These are phyloP conservation scores for Ascocoryne sarcoides DNA, from an alignment of 2,329 filamentous ascomycete species.

Conservation along the genomic window DNA sequence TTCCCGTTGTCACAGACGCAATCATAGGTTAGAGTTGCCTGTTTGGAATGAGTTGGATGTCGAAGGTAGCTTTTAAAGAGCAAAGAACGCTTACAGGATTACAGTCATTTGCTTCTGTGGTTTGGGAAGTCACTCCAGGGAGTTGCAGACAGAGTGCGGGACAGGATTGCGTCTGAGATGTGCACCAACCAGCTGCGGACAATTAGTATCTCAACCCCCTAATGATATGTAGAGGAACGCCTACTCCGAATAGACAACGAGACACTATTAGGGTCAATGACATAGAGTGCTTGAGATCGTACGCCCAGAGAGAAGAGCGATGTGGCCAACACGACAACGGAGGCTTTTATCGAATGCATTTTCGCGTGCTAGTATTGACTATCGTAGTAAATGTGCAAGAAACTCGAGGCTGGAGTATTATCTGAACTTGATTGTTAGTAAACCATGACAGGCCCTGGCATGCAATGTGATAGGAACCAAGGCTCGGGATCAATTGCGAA, in stretches of 20 bases:
- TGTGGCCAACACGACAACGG: conserved; percentile 37
- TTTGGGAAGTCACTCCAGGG: conserved; percentile 31
- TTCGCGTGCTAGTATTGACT: conserved; percentile 1
- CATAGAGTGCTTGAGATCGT: conserved; percentile 45
- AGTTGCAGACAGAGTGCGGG: conserved; percentile 64
- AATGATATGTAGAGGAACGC: no score
- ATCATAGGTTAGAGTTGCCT: conserved; percentile 55
- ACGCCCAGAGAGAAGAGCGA: conserved; percentile 36
- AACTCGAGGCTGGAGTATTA: no score
- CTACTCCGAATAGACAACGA: conserved; percentile 34
- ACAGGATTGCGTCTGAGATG: conserved; percentile 52
- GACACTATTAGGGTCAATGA: conserved; percentile 55
- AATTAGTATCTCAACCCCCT: no score
- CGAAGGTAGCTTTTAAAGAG: neutral
- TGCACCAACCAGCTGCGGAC: no score
- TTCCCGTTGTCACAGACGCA: conserved; percentile 63
- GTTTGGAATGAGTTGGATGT: neutral
- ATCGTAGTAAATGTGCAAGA: no score
- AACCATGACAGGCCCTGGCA: neutral
- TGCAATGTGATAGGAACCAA: neutral
- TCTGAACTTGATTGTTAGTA: no score
- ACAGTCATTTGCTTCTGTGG: conserved; percentile 54
- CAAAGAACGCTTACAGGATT: conserved; percentile 43
- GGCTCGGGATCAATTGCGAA: conserved; percentile 4
- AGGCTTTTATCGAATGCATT: conserved; percentile 47